Evolutionary conservation across 169 alveolate species (phyloP).

Genomic region (Plasmodium gaboni): DNA sequence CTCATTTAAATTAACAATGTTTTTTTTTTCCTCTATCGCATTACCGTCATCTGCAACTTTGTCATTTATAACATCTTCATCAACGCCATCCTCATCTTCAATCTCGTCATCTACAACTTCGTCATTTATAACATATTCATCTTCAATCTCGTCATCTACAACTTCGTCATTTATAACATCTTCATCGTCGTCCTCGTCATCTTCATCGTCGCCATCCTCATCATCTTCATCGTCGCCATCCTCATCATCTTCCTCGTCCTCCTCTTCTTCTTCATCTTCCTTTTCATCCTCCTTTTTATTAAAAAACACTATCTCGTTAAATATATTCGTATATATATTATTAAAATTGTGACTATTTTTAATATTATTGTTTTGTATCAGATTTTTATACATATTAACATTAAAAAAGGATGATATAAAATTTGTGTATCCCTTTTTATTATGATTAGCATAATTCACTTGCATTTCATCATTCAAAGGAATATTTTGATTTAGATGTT

Average conservation of each 20-base stretch:
- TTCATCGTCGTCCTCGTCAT: background rate
- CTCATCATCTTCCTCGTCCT: background rate
- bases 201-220: background rate
- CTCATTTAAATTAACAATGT: too few relatives aligned
- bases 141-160: background rate
- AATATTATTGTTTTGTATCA: conserved; percentile 5
- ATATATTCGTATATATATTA: conserved; percentile 33
- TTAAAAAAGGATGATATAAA: conserved; percentile 36
- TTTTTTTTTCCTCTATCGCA: too few relatives aligned
- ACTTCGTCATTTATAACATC: background rate
- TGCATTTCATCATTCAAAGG: background rate
- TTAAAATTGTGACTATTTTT: background rate
- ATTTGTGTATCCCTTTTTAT: conserved; percentile 16
- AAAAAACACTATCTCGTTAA: conserved; percentile 63
- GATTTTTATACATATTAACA: conserved; percentile 32
- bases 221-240: background rate
- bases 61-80: too few relatives aligned
- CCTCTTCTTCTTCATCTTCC: background rate
- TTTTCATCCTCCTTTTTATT: conserved; percentile 12
- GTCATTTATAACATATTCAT: background rate
- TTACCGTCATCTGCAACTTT: too few relatives aligned
- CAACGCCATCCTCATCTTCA: background rate
- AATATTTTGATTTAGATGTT: background rate
- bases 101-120: background rate
- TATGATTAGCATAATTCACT: background rate